A percentile compares a stretch with the other conserved stretches of the same genome.
Conservation (phyloP, 2,329 filamentous ascomycete genomes). For the Peltaster fructicola region DNA sequence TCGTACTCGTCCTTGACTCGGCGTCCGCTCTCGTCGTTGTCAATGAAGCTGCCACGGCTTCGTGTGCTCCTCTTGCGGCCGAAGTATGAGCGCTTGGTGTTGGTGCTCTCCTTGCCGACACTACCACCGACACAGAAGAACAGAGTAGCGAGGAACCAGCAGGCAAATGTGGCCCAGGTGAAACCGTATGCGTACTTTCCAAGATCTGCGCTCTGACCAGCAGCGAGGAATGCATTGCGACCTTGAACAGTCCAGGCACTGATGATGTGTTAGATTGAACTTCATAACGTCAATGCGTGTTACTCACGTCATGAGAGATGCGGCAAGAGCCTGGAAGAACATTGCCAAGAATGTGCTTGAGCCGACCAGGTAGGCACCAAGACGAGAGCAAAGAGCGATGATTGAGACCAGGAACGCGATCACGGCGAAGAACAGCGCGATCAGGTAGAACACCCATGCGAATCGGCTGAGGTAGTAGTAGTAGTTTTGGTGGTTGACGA, state of each 20-base stretch:
- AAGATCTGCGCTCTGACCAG: slow-evolving; percentile 39
- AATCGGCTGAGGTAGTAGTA: slow-evolving; percentile 83
- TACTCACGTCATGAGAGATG: slow-evolving; percentile 59
- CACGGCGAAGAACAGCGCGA: slow-evolving; percentile 63
- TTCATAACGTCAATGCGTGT: slow-evolving; percentile 1
- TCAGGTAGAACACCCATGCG: slow-evolving; percentile 79
- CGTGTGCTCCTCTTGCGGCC: slow-evolving; percentile 33
- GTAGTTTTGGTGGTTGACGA: slow-evolving; percentile 39
- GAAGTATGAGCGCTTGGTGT: slow-evolving; percentile 23
- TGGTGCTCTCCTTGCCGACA: slow-evolving; percentile 27
- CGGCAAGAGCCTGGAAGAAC: slow-evolving; percentile 51
- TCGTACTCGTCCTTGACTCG: slow-evolving; percentile 55
- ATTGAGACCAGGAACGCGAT: slow-evolving; percentile 50
- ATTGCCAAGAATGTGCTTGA: slow-evolving; percentile 41
- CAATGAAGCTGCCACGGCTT: slow-evolving; percentile 35
- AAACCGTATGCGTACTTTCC: slow-evolving; percentile 58
- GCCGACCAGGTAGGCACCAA: slow-evolving; percentile 50
- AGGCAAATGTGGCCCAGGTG: slow-evolving; percentile 54
- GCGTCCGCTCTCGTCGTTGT: slow-evolving; percentile 37
- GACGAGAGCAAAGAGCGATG: slow-evolving; percentile 51
- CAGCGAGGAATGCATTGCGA: slow-evolving; percentile 44
- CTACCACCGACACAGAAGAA: slow-evolving; percentile 48
- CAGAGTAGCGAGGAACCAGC: slow-evolving; percentile 46
- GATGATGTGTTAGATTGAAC: slow-evolving; percentile 13
- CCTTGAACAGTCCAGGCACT: slow-evolving; percentile 53